phyloP scores from a whole-genome alignment of 31 red algal genomes.

The Endocladia muricata region DNA sequence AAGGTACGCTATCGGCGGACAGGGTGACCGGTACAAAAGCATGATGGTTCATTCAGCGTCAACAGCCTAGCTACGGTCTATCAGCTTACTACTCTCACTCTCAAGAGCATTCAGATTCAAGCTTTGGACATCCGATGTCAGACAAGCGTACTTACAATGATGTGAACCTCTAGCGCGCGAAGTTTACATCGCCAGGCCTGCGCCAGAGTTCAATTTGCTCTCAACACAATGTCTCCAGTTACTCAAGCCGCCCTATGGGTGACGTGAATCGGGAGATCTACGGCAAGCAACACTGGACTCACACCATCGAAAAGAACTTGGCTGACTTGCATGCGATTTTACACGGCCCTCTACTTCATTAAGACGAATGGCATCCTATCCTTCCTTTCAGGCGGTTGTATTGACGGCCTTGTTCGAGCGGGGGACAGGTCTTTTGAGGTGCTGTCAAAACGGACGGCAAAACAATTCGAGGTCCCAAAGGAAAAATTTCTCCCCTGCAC shows the following conservation, averaged over 20 bases:
- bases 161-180: neutral
- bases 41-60: neutral
- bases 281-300: neutral
- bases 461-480: neutral
- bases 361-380: neutral
- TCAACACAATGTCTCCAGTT: neutral
- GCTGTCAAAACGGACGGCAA: neutral
- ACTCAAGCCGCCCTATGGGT: conserved; percentile 8
- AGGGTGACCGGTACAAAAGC: neutral
- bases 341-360: neutral
- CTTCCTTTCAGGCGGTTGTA: neutral
- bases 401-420: neutral
- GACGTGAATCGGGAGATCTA: neutral
- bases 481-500: conserved; percentile 7
- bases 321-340: neutral
- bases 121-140: neutral
- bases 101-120: neutral
- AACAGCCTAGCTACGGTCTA: neutral
- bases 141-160: neutral
- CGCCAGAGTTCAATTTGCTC: conserved; percentile 1
- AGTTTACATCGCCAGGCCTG: neutral
- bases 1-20: neutral
- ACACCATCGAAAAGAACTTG: neutral
- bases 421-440: neutral
- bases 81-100: conserved; percentile 5